Evolutionary conservation across 169 alveolate genomes (phyloP), one percentile per base, ranked within the genome.

Genomic region (Plasmodium vivax): DNA sequence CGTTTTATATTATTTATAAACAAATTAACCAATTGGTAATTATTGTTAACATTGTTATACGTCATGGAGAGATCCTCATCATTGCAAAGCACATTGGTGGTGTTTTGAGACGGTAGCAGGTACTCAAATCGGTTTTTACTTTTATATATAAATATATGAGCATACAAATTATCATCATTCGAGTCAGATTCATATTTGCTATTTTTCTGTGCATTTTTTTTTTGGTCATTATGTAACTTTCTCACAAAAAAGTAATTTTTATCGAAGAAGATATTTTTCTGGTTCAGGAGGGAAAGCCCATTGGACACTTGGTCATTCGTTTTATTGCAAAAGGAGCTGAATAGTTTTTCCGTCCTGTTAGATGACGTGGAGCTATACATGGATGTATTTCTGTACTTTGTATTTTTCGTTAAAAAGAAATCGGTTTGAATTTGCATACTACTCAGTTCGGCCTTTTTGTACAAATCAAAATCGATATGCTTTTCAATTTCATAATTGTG

Each of bases 51-150:
- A 45, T 87, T 87, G 82, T 87, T 87, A 45, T 75, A 75, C 2
- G 82, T 36, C 81, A 87, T 51, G 71, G 62, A 74, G n/a, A 77
- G 68, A 36, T 87, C n/a, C 36, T 87, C 93, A 75, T 87, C 72
- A 77, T 87, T 54, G 30, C 93, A 75, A 14, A 87, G 71, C 32
- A 71, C 62, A 79, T 87, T 77, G 62, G 87, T 79, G 30, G 71
- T 77, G 43, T 87, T 87, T 27, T 51, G 80, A 16, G 77, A 56
- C 3, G 93, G 93, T 77, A 87, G 68, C 45, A 87, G 45, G 71
- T 87, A 87, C 43, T 87, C 93, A 79, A 87, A 87, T 87, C 93
- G 34, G 71, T 87, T 87, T 75, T 87, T 87, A 77, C 93, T 87
- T 77, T 87, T 87, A 87, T 87, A 87, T 75, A 87, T 87, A 87